Base-by-base conservation (phyloP, 2,329 filamentous ascomycete genomes). In the Fusarium zealandicum region DNA sequence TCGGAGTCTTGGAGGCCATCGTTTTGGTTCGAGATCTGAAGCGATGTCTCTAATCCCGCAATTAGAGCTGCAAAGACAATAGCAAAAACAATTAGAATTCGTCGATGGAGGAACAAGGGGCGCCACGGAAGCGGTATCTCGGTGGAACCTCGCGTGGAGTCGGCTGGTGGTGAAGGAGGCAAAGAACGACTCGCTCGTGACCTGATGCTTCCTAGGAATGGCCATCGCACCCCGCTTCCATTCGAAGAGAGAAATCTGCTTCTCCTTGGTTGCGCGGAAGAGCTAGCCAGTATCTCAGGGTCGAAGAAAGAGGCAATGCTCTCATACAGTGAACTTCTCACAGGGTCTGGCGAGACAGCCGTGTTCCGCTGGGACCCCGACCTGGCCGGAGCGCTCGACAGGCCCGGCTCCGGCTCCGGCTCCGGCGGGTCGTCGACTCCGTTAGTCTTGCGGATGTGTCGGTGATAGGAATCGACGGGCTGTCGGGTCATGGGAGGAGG, bases 31-130 rank as follows among this genome's bases (percentile, higher is more conserved):
- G 74, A 76, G 16, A 73, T 44, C 25, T 68, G 65, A 9, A 71
- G 62, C 16, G 72, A 63, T 1, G 63, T 66, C 51, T 75, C 72
- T 1, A 73, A 50, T 3, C 64, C 63, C 6, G 67, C 65, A 11
- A 73, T 53, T 1, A 74, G 57, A 5, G 51, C 64, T 3, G 59
- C 61, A 31, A 75, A 70, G 1, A 70, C 31, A 5, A 69, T 20
- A 6, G 65, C 65, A 35, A 75, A 76, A 0, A 65, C 49, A 6
- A 59, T 41, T 6, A 76, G 47, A 11, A 73, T 59, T 30, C 68
- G 65, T 16, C 73, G 65, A 25, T 69, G 68, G 3, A 76, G 71
- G 49, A 73, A 75, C 12, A 69, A 60, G 1, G 73, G 74, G 10
- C 73, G 69, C 69, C 73, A 76, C 9, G 70, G 69, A 0, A 75